Conservation (phyloP, 106 monocot species). For the Dendrobium huoshanense region DNA sequence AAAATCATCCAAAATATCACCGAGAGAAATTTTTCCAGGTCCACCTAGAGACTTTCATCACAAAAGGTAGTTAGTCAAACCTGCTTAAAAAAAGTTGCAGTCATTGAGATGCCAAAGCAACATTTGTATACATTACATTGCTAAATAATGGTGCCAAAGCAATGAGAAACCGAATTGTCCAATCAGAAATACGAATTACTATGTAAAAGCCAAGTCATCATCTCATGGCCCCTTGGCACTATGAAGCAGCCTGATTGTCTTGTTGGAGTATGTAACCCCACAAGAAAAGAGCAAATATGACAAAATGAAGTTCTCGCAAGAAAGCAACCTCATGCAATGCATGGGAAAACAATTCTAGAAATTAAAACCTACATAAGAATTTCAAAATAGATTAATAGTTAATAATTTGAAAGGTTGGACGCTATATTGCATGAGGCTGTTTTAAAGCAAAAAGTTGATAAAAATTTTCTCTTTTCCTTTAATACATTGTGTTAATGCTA, state of each 20-base stretch:
- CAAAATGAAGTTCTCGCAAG: background rate
- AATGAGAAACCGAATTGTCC: background rate
- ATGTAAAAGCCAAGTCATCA: background rate
- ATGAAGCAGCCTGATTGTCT: too few species aligned
- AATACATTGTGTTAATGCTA: too few species aligned
- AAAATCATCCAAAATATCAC: slow-evolving; percentile 94
- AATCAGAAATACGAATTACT: background rate
- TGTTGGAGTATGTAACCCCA: background rate
- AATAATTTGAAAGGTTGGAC: too few species aligned
- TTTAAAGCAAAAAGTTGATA: too few species aligned
- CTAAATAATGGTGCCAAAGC: background rate
- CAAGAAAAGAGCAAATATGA: background rate
- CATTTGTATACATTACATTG: background rate
- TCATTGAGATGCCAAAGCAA: background rate
- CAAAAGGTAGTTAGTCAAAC: slow-evolving; percentile 2
- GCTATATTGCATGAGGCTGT: too few species aligned
- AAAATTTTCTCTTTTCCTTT: too few species aligned
- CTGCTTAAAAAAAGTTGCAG: background rate
- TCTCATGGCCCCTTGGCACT: too few species aligned
- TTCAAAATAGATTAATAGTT: too few species aligned
- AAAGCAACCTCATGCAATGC: background rate
- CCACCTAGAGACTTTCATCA: slow-evolving; percentile 52
- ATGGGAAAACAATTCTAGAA: background rate
- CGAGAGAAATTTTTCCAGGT: slow-evolving; percentile 48
- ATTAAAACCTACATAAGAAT: too few species aligned